Evolutionary conservation across 257 asterid species (phyloP).

Genomic region (Solanum neorickii): DNA sequence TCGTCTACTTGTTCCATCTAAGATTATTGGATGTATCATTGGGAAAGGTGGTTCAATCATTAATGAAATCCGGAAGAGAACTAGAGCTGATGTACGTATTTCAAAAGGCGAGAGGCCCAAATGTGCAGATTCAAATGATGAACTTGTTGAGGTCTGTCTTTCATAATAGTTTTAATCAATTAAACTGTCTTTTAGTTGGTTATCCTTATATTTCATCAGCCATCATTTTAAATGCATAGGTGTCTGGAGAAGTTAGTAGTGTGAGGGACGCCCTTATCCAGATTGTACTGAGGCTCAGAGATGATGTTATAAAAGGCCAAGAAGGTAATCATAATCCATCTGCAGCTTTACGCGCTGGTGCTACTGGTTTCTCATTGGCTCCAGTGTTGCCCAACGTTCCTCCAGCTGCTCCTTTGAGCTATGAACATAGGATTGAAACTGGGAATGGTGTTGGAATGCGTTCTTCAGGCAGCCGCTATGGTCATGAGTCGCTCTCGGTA

Average conservation of each 20-base stretch:
- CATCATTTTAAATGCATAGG: slow-evolving; percentile 25
- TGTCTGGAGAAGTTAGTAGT: slow-evolving; percentile 56
- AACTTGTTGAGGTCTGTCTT: slow-evolving; percentile 72
- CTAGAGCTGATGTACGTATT: slow-evolving; percentile 72
- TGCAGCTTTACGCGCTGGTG: slow-evolving; percentile 42
- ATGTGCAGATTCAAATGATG: slow-evolving; percentile 59
- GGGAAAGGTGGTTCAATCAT: slow-evolving; percentile 86
- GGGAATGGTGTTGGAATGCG: slow-evolving; percentile 51
- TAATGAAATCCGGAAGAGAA: slow-evolving; percentile 81
- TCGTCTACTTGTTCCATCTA: slow-evolving; percentile 79
- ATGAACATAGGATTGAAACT: slow-evolving; percentile 61
- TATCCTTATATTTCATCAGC: neutral
- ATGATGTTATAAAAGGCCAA: slow-evolving; percentile 61
- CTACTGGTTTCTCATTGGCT: slow-evolving; percentile 45
- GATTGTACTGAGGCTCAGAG: slow-evolving; percentile 82
- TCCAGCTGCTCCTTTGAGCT: slow-evolving; percentile 44
- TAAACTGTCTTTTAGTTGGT: neutral
- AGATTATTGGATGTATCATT: slow-evolving; percentile 81
- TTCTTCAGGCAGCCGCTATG: slow-evolving; percentile 54
- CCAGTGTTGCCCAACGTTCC: slow-evolving; percentile 39
- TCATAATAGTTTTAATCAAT: neutral
- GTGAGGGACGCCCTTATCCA: slow-evolving; percentile 91
- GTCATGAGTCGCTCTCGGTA: slow-evolving; percentile 65
- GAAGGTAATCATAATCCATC: slow-evolving; percentile 51
- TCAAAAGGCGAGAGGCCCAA: slow-evolving; percentile 80